Conservation (phyloP, 2,329 filamentous ascomycete genomes). For the Clonostachys solani region DNA sequence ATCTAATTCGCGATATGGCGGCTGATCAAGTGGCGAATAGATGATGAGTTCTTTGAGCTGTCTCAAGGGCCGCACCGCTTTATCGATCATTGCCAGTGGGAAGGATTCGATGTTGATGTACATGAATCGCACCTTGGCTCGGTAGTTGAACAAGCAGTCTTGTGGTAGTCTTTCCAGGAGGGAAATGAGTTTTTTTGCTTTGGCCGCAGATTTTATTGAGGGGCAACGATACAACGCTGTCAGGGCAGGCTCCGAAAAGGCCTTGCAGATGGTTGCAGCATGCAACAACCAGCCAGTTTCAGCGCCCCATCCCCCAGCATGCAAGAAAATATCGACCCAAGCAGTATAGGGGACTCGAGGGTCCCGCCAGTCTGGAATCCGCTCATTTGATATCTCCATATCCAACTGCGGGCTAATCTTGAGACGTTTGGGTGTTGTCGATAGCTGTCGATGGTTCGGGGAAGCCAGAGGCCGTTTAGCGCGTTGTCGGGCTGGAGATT, state of each 20-base stretch:
- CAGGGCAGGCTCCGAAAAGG: slow-evolving; percentile 69
- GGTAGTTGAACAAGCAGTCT: slow-evolving; percentile 56
- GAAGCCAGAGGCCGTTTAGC: not conserved
- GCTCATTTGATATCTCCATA: too few species aligned
- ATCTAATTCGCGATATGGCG: slow-evolving; percentile 59
- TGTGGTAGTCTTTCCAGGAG: slow-evolving; percentile 51
- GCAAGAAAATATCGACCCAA: slow-evolving; percentile 65
- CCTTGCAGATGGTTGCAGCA: slow-evolving; percentile 57
- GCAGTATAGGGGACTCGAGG: slow-evolving; percentile 60
- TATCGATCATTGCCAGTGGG: slow-evolving; percentile 31
- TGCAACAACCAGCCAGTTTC: slow-evolving; percentile 60
- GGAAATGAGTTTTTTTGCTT: slow-evolving; percentile 37
- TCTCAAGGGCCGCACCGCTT: slow-evolving; percentile 60
- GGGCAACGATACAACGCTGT: slow-evolving; percentile 68
- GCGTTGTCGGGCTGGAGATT: not conserved
- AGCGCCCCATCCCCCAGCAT: slow-evolving; percentile 49
- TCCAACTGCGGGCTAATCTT: too few species aligned
- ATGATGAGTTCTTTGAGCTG: slow-evolving; percentile 68
- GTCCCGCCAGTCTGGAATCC: slow-evolving; percentile 47
- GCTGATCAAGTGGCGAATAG: slow-evolving; percentile 63
- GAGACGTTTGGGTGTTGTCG: not conserved
- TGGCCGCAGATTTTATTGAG: slow-evolving; percentile 47
- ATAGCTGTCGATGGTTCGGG: not conserved
- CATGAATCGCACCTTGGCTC: slow-evolving; percentile 65
- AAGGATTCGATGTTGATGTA: slow-evolving; percentile 67